Percentiles rank a stretch among this genome's conserved stretches.
These are phyloP conservation scores for Diaporthe citrichinensis DNA, from an alignment of 2,329 filamentous ascomycete species.

Conservation along the genomic window DNA sequence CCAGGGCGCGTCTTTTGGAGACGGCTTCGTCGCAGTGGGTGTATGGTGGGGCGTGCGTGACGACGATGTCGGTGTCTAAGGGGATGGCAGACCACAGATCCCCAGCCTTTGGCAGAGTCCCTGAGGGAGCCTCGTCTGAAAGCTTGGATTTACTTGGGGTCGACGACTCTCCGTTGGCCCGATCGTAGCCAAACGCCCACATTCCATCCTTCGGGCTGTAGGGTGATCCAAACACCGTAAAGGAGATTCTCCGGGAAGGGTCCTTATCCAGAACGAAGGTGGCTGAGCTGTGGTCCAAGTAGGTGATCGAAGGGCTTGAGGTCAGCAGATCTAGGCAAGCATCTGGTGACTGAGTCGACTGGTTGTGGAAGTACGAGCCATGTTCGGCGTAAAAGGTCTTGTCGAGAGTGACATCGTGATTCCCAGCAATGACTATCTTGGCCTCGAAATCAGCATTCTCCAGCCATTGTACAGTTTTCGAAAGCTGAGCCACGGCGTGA, in stretches of 20 bases:
- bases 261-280: conserved; percentile 68
- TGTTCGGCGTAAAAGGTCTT: conserved; percentile 70
- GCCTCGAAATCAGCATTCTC: conserved; percentile 76
- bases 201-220: conserved; percentile 69
- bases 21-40: conserved; percentile 68
- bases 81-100: conserved; percentile 74
- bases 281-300: conserved; percentile 72
- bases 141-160: conserved; percentile 26
- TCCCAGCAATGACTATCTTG: conserved; percentile 81
- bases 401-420: conserved; percentile 82
- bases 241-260: conserved; percentile 69
- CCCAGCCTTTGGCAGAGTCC: conserved; percentile 21
- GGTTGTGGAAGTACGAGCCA: conserved; percentile 69
- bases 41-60: conserved; percentile 79
- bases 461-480: conserved; percentile 76
- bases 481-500: conserved; percentile 57
- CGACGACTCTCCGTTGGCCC: neutral
- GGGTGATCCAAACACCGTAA: conserved; percentile 80
- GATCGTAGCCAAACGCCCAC: conserved; percentile 78
- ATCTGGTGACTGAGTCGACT: conserved; percentile 64
- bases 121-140: neutral
- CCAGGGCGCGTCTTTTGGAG: conserved; percentile 57
- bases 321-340: conserved; percentile 69
- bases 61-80: conserved; percentile 72
- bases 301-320: conserved; percentile 70